Conservation (phyloP, 2,329 filamentous ascomycete species). For the Huntiella moniliformis region DNA sequence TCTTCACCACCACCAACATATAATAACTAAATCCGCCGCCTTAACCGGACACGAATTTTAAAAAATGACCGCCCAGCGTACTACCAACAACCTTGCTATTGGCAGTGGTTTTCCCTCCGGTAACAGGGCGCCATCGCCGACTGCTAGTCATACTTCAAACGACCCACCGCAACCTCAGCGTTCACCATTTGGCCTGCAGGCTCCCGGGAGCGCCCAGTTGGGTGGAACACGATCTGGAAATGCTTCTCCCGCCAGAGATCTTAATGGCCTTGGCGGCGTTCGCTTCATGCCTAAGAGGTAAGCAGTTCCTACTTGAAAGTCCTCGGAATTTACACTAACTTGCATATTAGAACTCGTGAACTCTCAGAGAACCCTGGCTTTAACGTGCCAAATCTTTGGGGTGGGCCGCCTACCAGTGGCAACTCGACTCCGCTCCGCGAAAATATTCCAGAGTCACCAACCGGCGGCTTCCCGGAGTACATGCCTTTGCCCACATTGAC, state of each 20-base stretch:
- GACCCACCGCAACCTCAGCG: slow-evolving; percentile 47
- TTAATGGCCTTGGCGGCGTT: slow-evolving; percentile 33
- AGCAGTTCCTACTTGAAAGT: slow-evolving; percentile 18
- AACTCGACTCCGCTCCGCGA: slow-evolving; percentile 92
- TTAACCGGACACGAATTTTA: neutral
- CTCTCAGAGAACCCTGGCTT: slow-evolving; percentile 74
- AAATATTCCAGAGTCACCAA: slow-evolving; percentile 92
- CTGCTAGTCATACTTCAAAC: slow-evolving; percentile 60
- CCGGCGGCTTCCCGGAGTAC: slow-evolving; percentile 87
- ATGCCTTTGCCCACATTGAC: slow-evolving; percentile 36
- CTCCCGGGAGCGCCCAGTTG: slow-evolving; percentile 40
- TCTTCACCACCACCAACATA: no score
- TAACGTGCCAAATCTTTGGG: slow-evolving; percentile 59
- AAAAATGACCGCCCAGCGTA: slow-evolving; percentile 8
- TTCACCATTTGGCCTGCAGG: slow-evolving; percentile 53
- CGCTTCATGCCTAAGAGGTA: slow-evolving; percentile 88
- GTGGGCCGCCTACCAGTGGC: slow-evolving; percentile 86
- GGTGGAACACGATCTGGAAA: slow-evolving; percentile 56
- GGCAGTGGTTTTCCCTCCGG: slow-evolving; percentile 57
- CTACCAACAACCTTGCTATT: slow-evolving; percentile 36
- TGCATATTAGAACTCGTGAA: slow-evolving; percentile 51
- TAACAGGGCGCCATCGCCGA: slow-evolving; percentile 61
- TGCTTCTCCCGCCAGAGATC: slow-evolving; percentile 91
- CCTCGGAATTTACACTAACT: neutral
- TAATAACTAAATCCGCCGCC: neutral